A percentile compares a stretch with the other conserved stretches of the same genome.
Conservation (phyloP, 148 eudicot genomes). For the Nyssa sinensis region DNA sequence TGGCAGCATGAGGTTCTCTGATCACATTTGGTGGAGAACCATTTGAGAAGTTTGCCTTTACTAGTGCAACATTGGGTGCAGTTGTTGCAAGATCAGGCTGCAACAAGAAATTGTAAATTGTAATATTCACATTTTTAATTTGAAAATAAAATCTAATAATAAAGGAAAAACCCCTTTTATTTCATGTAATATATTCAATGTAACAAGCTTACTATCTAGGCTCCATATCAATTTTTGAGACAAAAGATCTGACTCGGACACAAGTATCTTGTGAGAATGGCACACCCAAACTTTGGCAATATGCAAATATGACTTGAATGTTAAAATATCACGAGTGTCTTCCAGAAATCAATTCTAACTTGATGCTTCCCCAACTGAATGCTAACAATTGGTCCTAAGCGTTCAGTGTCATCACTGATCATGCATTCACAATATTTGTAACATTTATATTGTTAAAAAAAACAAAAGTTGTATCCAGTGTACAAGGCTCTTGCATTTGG, state of each 20-base stretch:
- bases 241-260: background rate
- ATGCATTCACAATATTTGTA: too few relatives aligned
- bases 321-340: background rate
- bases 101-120: constrained; percentile 16
- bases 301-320: background rate
- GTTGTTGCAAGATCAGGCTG: constrained; percentile 39
- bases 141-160: background rate
- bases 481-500: too few relatives aligned
- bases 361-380: background rate
- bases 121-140: background rate
- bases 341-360: background rate
- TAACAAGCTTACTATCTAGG: background rate
- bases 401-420: background rate
- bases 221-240: background rate
- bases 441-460: too few relatives aligned
- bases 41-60: constrained; percentile 19
- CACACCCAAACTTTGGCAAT: background rate
- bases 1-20: constrained; percentile 17
- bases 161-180: background rate
- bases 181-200: background rate
- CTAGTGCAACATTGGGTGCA: constrained; percentile 8
- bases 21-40: constrained; percentile 12
- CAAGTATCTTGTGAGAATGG: background rate
- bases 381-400: background rate
- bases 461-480: too few relatives aligned